Percentiles rank a stretch among this genome's conserved stretches.
Evolutionary conservation across 345 rosid species (phyloP).

Genomic region (Camelina neglecta): DNA sequence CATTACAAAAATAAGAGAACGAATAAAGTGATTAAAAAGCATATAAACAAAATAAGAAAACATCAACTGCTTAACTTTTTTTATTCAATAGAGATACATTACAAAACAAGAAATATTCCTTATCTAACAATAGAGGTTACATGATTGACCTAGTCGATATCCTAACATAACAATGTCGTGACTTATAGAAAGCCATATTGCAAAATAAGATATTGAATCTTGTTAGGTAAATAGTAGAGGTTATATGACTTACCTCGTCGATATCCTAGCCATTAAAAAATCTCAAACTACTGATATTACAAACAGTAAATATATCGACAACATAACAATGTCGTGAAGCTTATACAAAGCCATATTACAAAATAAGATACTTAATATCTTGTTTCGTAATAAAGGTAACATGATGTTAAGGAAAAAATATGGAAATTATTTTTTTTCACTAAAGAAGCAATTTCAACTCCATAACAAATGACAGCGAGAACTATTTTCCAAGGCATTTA

Average conservation of each 20-base stretch:
- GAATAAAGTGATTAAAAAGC: not conserved
- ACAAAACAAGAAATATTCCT: not conserved
- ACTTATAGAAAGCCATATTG: not conserved
- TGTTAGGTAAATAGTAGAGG: too few species aligned
- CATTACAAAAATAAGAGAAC: too few species aligned
- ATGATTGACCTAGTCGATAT: not conserved
- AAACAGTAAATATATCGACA: not conserved
- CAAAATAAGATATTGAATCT: not conserved
- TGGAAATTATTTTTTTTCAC: not conserved
- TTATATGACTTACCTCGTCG: too few species aligned
- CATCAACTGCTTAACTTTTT: not conserved
- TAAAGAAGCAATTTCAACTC: not conserved
- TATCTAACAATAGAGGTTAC: not conserved
- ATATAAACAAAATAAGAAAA: not conserved
- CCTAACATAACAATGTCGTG: not conserved
- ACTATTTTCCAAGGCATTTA: not conserved
- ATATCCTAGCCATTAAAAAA: too few species aligned
- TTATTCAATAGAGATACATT: not conserved
- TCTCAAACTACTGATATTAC: too few species aligned
- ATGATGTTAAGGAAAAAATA: not conserved
- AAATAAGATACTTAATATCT: not conserved
- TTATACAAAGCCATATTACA: not conserved
- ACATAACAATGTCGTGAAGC: not conserved
- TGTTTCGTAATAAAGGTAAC: not conserved
- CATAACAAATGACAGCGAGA: not conserved